phyloP scores from a whole-genome alignment of 768 basidiomycete genomes.

The Tephrocybe sp. region DNA sequence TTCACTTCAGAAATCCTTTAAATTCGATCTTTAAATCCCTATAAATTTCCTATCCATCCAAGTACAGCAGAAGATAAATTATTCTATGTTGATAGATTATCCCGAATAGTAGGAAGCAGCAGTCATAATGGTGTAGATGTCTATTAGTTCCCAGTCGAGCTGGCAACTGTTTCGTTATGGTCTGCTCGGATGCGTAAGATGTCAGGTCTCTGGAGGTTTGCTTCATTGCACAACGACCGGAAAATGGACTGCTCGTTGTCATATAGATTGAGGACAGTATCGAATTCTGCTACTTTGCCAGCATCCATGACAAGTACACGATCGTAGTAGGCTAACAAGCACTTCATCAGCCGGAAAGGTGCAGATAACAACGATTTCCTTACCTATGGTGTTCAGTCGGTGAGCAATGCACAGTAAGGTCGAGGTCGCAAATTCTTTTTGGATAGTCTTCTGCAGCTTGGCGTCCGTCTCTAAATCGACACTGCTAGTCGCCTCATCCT shows the following conservation, averaged over 20 bases:
- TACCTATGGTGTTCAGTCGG: background rate
- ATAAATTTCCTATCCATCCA: too few relatives aligned
- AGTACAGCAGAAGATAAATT: too few relatives aligned
- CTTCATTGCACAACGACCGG: conserved; percentile 64
- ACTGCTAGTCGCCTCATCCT: background rate
- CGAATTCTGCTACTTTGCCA: conserved; percentile 67
- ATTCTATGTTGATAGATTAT: too few relatives aligned
- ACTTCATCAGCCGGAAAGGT: background rate
- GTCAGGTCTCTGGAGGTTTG: conserved; percentile 47
- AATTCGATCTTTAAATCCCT: too few relatives aligned
- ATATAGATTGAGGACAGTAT: conserved; percentile 64
- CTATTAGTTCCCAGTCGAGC: too few relatives aligned
- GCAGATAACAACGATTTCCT: background rate
- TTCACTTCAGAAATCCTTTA: too few relatives aligned
- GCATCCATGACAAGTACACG: conserved; percentile 69
- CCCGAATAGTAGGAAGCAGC: too few relatives aligned
- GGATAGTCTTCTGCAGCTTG: background rate
- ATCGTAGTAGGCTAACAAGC: conserved; percentile 51
- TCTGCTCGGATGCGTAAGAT: conserved; percentile 47
- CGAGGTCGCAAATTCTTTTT: background rate
- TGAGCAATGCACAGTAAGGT: background rate
- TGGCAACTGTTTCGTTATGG: conserved; percentile 8
- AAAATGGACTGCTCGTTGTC: conserved; percentile 61
- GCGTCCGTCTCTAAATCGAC: background rate
- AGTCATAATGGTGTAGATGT: too few relatives aligned